A percentile compares a stretch with the other conserved stretches of the same genome.
Conservation (phyloP, 192 early-diverging fungal species). For the Coemansia sp. region DNA sequence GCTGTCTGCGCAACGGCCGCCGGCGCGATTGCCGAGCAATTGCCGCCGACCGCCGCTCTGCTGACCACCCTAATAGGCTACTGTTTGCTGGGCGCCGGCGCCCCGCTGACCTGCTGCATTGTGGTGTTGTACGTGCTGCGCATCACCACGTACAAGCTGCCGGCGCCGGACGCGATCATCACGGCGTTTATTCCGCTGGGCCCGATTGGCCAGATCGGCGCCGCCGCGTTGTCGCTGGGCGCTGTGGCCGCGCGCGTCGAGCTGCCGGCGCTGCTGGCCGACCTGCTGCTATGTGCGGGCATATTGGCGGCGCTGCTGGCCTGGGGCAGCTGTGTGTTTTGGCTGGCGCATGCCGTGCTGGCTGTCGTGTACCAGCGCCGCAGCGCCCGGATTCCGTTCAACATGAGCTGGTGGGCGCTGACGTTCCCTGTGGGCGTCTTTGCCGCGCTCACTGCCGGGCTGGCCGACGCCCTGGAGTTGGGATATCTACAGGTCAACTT, state of each 20-base stretch:
- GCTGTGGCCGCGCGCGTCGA: no score
- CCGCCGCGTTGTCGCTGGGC: slow-evolving; percentile 12
- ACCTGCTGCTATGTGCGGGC: slow-evolving; percentile 13
- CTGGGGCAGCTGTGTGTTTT: slow-evolving; percentile 47
- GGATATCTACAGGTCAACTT: slow-evolving; percentile 12
- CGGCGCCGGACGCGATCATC: slow-evolving; percentile 38
- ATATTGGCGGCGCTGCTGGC: slow-evolving; percentile 22
- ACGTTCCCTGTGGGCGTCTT: slow-evolving; percentile 52
- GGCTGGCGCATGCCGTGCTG: slow-evolving; percentile 27
- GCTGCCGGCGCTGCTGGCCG: no score
- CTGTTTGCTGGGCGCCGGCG: slow-evolving; percentile 43
- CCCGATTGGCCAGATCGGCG: slow-evolving; percentile 48
- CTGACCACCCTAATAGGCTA: slow-evolving; percentile 21
- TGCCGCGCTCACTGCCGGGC: slow-evolving; percentile 12
- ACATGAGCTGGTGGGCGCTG: slow-evolving; percentile 53
- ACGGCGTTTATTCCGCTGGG: slow-evolving; percentile 52
- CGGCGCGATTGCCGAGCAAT: slow-evolving; percentile 20
- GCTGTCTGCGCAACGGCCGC: slow-evolving; percentile 41
- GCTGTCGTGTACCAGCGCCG: slow-evolving; percentile 22
- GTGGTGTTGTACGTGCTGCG: slow-evolving; percentile 46
- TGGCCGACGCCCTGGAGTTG: slow-evolving; percentile 18
- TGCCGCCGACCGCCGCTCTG: slow-evolving; percentile 5
- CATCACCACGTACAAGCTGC: slow-evolving; percentile 42
- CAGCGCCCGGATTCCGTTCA: slow-evolving; percentile 30
- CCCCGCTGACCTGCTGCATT: slow-evolving; percentile 36